These are phyloP conservation scores for Paraurostyla sp. DNA, from an alignment of 73 alveolate species.

Conservation along the genomic window DNA sequence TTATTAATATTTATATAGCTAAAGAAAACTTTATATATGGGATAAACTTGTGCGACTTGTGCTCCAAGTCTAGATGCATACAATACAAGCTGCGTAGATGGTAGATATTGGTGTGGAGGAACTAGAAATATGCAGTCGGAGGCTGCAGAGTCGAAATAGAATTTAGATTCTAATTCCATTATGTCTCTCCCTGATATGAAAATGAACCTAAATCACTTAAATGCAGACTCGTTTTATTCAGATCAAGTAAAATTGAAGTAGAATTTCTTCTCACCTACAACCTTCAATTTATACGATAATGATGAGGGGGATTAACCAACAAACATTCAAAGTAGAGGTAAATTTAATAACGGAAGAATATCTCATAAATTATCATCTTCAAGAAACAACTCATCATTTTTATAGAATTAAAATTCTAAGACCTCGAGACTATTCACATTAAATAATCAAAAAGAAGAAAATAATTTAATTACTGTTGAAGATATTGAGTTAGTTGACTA, in stretches of 20 bases:
- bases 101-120: constrained; percentile 21
- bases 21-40: constrained; percentile 2
- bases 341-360: background rate
- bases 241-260: background rate
- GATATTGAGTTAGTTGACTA: background rate
- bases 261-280: background rate
- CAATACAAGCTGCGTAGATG: constrained; percentile 6
- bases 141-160: background rate
- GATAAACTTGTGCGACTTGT: constrained; percentile 17
- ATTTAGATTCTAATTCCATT: background rate
- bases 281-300: background rate
- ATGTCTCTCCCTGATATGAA: background rate
- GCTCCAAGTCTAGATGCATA: background rate
- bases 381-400: background rate
- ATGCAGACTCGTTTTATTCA: constrained; percentile 6
- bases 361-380: constrained; percentile 12
- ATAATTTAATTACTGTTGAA: constrained; percentile 23
- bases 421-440: background rate
- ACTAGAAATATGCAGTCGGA: background rate
- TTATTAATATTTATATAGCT: background rate
- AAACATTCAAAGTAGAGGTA: background rate
- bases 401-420: background rate
- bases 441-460: background rate
- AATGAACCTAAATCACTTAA: background rate
- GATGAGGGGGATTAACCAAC: background rate